A percentile compares a stretch with the other conserved stretches of the same genome.
phyloP scores from a whole-genome alignment of 2,329 filamentous ascomycete genomes.

The Alternaria alternata region DNA sequence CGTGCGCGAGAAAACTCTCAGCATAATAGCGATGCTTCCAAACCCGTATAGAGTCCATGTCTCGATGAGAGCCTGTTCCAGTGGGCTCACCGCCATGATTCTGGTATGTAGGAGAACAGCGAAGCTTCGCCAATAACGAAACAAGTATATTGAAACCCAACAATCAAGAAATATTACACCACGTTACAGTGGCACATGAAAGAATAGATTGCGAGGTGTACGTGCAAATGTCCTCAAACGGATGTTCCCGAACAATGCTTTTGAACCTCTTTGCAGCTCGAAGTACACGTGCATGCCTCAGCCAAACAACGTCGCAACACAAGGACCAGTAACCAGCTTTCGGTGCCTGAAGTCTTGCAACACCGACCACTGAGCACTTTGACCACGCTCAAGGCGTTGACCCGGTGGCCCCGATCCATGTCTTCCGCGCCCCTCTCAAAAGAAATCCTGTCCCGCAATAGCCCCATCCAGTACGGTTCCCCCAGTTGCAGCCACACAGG shows the following conservation, averaged over 20 bases:
- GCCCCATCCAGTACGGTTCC: neutral
- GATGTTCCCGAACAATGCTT: neutral
- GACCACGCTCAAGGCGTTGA: neutral
- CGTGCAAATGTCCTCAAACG: neutral
- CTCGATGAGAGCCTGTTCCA: slow-evolving; percentile 26
- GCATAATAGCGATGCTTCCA: slow-evolving; percentile 31
- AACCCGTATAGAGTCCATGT: slow-evolving; percentile 51
- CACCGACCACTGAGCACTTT: neutral
- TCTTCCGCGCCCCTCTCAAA: neutral
- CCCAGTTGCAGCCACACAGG: neutral
- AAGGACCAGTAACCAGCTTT: neutral
- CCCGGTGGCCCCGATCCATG: neutral
- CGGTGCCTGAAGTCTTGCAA: neutral
- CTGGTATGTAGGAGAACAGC: neutral
- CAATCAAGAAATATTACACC: no score
- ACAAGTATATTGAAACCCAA: neutral
- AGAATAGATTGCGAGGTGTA: neutral
- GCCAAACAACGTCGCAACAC: neutral
- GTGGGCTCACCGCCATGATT: slow-evolving; percentile 16
- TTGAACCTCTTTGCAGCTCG: neutral
- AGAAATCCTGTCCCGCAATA: neutral
- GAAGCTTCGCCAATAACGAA: neutral
- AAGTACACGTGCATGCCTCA: neutral
- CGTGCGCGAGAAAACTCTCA: slow-evolving; percentile 37
- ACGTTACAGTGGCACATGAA: neutral